phyloP scores from a whole-genome alignment of 805 yeast species.

The Pichia cephalocereana region DNA sequence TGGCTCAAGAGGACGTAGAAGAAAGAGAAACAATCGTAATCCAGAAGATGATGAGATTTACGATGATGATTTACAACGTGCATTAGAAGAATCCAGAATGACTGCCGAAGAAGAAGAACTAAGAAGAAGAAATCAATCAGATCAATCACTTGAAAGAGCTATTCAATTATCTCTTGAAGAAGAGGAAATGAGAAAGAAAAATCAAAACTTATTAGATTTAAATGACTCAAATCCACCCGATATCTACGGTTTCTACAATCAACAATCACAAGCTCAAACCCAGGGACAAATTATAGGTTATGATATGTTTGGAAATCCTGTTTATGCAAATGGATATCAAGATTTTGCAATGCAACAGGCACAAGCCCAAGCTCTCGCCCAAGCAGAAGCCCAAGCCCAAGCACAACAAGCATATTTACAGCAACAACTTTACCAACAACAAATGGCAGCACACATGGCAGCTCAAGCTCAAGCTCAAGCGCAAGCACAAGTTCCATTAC shows the following conservation, averaged over 20 bases:
- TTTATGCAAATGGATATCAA: constrained; percentile 38
- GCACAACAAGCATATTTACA: constrained; percentile 15
- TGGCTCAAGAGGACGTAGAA: constrained; percentile 20
- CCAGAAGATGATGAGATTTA: constrained; percentile 32
- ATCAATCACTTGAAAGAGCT: constrained; percentile 60
- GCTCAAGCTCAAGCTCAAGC: constrained; percentile 28
- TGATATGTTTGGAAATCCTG: constrained; percentile 64
- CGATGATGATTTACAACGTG: constrained; percentile 72
- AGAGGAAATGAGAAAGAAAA: constrained; percentile 51
- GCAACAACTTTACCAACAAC: constrained; percentile 17
- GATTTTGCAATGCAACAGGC: constrained; percentile 17
- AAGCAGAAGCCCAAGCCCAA: constrained; percentile 14
- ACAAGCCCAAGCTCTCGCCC: constrained; percentile 10
- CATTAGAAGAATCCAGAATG: constrained; percentile 66
- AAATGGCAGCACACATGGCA: constrained; percentile 11
- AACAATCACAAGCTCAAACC: constrained; percentile 24
- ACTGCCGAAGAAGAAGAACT: constrained; percentile 81
- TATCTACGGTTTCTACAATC: constrained; percentile 23
- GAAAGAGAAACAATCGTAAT: constrained; percentile 21
- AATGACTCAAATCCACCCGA: constrained; percentile 25
- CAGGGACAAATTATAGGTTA: constrained; percentile 29
- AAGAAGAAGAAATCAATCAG: constrained; percentile 42
- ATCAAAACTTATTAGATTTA: constrained; percentile 45
- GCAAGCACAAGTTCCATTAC: constrained; percentile 29
- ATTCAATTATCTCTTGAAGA: constrained; percentile 67